These are phyloP conservation scores for Yarrowia galli DNA, from an alignment of 1,139 yeast genomes.

Conservation along the genomic window DNA sequence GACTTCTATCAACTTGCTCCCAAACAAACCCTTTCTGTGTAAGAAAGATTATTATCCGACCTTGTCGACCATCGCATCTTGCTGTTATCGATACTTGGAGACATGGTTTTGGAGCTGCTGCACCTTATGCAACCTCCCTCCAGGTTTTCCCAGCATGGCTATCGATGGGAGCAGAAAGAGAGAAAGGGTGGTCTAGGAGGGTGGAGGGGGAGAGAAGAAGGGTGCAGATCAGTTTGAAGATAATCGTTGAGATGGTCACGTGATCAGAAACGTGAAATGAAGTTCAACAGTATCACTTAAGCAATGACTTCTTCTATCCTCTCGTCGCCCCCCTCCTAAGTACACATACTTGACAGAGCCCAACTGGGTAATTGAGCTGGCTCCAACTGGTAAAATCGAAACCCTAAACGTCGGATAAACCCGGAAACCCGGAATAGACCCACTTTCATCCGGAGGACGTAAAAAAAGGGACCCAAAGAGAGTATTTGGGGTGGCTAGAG, in stretches of 20 bases:
- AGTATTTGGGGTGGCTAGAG: too few species aligned
- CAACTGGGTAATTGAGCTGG: too few species aligned
- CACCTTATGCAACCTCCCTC: constrained; percentile 1
- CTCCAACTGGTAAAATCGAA: too few species aligned
- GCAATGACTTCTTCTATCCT: too few species aligned
- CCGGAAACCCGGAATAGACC: constrained; percentile 17
- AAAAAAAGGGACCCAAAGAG: too few species aligned
- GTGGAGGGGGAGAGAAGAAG: not conserved
- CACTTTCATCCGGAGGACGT: constrained; percentile 7
- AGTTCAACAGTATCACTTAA: too few species aligned
- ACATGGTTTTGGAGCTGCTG: not conserved
- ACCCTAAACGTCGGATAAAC: constrained; percentile 7
- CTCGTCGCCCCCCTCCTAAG: too few species aligned
- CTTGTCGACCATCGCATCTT: not conserved
- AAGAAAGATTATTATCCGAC: too few species aligned
- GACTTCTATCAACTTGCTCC: too few species aligned
- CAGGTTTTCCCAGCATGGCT: constrained; percentile 12
- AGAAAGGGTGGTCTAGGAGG: not conserved
- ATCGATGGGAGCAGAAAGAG: constrained; percentile 7
- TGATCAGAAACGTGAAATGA: not conserved
- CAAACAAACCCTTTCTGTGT: not conserved
- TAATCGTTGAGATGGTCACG: not conserved
- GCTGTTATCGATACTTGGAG: constrained; percentile 5
- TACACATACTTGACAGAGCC: too few species aligned
- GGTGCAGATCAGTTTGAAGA: too few species aligned